A percentile compares a stretch with the other conserved stretches of the same genome.
phyloP scores from a whole-genome alignment of 768 basidiomycete genomes.

The Gloeostereum incarnatum region DNA sequence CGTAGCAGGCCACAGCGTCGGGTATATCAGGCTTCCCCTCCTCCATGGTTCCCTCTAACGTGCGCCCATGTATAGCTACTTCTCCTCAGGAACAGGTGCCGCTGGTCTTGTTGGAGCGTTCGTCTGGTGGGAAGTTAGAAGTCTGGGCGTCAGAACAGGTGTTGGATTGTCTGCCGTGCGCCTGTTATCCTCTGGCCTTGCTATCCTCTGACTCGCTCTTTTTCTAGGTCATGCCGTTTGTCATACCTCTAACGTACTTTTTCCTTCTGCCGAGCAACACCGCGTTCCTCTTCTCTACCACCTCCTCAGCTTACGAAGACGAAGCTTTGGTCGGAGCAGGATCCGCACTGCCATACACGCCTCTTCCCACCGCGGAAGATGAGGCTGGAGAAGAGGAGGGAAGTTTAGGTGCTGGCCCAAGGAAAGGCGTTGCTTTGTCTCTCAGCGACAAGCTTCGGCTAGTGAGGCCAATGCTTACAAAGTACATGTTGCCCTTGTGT shows the following conservation, averaged over 20 bases:
- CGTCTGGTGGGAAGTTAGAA: slow-evolving; percentile 90
- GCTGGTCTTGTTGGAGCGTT: slow-evolving; percentile 91
- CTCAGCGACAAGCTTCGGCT: slow-evolving; percentile 72
- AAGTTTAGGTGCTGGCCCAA: slow-evolving; percentile 22
- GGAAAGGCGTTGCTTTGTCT: slow-evolving; percentile 44
- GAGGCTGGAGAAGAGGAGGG: slow-evolving; percentile 31
- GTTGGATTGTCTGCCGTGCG: slow-evolving; percentile 78
- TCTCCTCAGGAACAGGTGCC: slow-evolving; percentile 89
- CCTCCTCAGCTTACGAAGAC: slow-evolving; percentile 28
- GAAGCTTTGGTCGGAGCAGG: slow-evolving; percentile 16
- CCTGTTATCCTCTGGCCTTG: slow-evolving; percentile 1
- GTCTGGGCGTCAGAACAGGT: slow-evolving; percentile 74
- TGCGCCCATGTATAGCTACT: slow-evolving; percentile 47
- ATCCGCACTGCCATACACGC: slow-evolving; percentile 30
- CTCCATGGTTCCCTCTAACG: neutral
- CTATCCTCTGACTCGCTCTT: slow-evolving; percentile 4
- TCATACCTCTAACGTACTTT: slow-evolving; percentile 71
- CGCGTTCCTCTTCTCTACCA: slow-evolving; percentile 34
- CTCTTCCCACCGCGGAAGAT: slow-evolving; percentile 33
- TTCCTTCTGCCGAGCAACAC: slow-evolving; percentile 62
- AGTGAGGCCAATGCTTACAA: slow-evolving; percentile 66
- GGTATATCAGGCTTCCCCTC: slow-evolving; percentile 37
- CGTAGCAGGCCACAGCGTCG: slow-evolving; percentile 72
- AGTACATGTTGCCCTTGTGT: slow-evolving; percentile 94
- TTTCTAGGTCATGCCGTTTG: slow-evolving; percentile 67